Conservation (phyloP, 352 stramenopile genomes). For the Globisporangium nodosum region DNA sequence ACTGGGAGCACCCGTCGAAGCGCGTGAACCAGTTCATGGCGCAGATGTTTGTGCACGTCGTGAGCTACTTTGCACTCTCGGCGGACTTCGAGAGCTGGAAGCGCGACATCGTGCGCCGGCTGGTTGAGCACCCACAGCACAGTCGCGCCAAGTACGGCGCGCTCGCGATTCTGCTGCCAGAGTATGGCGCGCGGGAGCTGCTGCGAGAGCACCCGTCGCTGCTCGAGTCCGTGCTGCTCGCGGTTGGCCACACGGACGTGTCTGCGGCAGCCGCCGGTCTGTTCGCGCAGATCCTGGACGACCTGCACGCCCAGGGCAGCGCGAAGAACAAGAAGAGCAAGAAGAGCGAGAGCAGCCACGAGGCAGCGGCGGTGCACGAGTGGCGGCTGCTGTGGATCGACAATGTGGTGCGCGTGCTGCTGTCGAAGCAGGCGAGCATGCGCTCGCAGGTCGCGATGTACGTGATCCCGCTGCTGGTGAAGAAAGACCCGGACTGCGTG, state of each 20-base stretch:
- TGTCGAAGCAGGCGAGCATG: slow-evolving; percentile 45
- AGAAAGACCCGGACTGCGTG: slow-evolving; percentile 59
- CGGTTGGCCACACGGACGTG: slow-evolving; percentile 69
- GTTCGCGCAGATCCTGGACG: slow-evolving; percentile 69
- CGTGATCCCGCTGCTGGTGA: slow-evolving; percentile 63
- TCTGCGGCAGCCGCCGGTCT: slow-evolving; percentile 58
- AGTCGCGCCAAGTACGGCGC: slow-evolving; percentile 71
- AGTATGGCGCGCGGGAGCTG: slow-evolving; percentile 37
- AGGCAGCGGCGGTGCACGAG: slow-evolving; percentile 18
- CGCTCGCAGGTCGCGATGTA: slow-evolving; percentile 69
- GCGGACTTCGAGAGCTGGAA: slow-evolving; percentile 44
- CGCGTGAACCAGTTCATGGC: slow-evolving; percentile 86
- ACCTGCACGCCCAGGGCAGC: slow-evolving; percentile 4
- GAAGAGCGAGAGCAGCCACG: neutral
- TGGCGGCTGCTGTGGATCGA: slow-evolving; percentile 52
- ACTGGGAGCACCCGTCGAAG: slow-evolving; percentile 84
- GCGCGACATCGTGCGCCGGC: slow-evolving; percentile 27
- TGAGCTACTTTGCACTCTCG: slow-evolving; percentile 49
- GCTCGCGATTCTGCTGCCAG: slow-evolving; percentile 43
- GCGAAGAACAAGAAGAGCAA: slow-evolving; percentile 16
- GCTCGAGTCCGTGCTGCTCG: slow-evolving; percentile 48
- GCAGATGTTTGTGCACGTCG: slow-evolving; percentile 69
- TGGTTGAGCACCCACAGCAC: slow-evolving; percentile 52
- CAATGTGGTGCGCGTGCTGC: slow-evolving; percentile 45
- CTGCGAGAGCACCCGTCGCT: slow-evolving; percentile 39